Evolutionary conservation across 176 grass and related monocot species (phyloP).

Genomic region (Carex pumila): DNA sequence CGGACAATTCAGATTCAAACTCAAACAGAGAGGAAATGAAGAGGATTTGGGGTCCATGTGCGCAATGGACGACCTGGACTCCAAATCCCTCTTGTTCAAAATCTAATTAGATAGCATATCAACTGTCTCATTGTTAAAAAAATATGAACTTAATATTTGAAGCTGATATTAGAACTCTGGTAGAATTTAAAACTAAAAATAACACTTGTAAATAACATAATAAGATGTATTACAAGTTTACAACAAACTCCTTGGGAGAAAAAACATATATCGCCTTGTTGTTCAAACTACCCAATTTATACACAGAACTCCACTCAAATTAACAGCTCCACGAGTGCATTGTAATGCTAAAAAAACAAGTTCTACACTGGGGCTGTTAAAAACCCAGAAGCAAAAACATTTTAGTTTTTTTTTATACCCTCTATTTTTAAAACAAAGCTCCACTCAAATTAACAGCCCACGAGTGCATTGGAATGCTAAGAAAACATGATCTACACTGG

Average conservation of each 20-base stretch:
- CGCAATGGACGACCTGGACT: too few species aligned
- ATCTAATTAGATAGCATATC: too few species aligned
- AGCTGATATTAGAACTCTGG: too few species aligned
- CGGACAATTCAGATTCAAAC: too few species aligned
- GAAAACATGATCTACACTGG: constrained; percentile 27
- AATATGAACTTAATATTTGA: too few species aligned
- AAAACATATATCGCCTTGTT: constrained; percentile 3
- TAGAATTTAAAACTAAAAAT: too few species aligned
- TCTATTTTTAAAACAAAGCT: constrained; percentile 17
- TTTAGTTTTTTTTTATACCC: background rate
- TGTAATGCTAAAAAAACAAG: constrained; percentile 37
- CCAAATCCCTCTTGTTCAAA: too few species aligned
- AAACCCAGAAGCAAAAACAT: constrained; percentile 65
- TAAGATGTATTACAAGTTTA: constrained; percentile 25
- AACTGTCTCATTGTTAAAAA: too few species aligned
- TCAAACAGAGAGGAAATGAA: too few species aligned
- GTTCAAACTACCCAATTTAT: constrained; percentile 15
- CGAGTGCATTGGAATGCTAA: constrained; percentile 39
- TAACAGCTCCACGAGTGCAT: constrained; percentile 58
- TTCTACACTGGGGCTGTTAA: constrained; percentile 45
- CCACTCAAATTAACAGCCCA: constrained; percentile 59
- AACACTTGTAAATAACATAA: background rate
- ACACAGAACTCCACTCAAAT: constrained; percentile 40
- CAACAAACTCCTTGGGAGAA: constrained; percentile 42
- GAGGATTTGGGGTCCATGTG: too few species aligned